Evolutionary conservation across 2,329 filamentous ascomycete species (phyloP).

Genomic region (Penicillium polonicum): DNA sequence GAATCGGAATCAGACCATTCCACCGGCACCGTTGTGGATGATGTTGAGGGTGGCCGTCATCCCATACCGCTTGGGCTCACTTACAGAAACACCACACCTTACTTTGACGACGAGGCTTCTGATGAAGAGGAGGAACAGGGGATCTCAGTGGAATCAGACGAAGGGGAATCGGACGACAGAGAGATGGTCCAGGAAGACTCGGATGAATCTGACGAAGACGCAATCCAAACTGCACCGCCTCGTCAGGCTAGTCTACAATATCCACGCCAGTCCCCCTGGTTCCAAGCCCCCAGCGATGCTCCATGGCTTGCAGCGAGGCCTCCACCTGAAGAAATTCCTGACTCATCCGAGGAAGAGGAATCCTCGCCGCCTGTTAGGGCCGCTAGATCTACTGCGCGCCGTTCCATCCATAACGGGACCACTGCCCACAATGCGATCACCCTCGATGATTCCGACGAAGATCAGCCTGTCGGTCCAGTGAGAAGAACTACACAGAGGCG

Average conservation of each 20-base stretch:
- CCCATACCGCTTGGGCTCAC: constrained; percentile 6
- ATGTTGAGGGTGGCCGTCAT: constrained; percentile 8
- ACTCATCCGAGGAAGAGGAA: constrained; percentile 7
- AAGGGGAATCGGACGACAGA: constrained; percentile 20
- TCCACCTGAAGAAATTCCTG: background rate
- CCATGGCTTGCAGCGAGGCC: constrained; percentile 3
- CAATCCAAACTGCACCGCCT: background rate
- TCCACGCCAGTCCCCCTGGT: background rate
- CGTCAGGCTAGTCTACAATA: background rate
- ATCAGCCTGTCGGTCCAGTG: constrained; percentile 25
- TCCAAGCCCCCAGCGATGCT: constrained; percentile 4
- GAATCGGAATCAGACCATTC: constrained; percentile 34
- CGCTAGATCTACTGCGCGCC: background rate
- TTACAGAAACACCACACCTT: constrained; percentile 8
- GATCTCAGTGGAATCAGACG: constrained; percentile 8
- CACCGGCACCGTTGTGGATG: constrained; percentile 37
- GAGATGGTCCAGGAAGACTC: constrained; percentile 10
- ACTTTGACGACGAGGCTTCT: constrained; percentile 3
- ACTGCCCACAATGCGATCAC: constrained; percentile 19
- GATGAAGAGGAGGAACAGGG: constrained; percentile 13
- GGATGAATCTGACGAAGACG: constrained; percentile 3
- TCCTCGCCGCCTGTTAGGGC: constrained; percentile 8
- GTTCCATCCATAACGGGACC: constrained; percentile 8
- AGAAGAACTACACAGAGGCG: constrained; percentile 22
- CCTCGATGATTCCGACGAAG: constrained; percentile 26